Percentiles rank a stretch among this genome's conserved stretches.
Conservation (phyloP, 768 basidiomycete genomes). For the Trametes elegans region DNA sequence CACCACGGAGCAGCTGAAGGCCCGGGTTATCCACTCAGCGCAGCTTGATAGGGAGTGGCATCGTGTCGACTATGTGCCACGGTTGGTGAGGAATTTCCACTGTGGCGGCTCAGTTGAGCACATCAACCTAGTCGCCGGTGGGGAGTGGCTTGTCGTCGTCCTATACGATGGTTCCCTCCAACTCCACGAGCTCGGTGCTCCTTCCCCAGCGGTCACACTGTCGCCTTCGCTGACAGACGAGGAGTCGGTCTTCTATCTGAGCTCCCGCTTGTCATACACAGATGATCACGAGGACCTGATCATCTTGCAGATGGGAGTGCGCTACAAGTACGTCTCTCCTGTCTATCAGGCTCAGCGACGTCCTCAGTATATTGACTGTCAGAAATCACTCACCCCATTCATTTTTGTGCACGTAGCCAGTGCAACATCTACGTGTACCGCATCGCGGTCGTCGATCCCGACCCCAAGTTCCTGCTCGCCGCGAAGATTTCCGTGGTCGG, state of each 20-base stretch:
- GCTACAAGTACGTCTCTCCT: slow-evolving; percentile 15
- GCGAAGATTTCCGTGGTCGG: slow-evolving; percentile 12
- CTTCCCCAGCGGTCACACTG: slow-evolving; percentile 3
- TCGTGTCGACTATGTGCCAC: slow-evolving; percentile 4
- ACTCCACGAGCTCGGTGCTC: slow-evolving; percentile 11
- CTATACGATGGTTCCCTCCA: slow-evolving; percentile 15
- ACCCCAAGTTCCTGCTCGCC: slow-evolving; percentile 7
- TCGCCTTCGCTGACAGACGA: slow-evolving; percentile 10
- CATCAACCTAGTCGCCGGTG: slow-evolving; percentile 14
- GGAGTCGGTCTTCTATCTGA: slow-evolving; percentile 19
- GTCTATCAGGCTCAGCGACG: too few relatives aligned
- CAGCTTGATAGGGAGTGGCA: slow-evolving; percentile 14
- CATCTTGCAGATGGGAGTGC: slow-evolving; percentile 20
- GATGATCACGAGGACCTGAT: slow-evolving; percentile 15
- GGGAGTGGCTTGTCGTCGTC: slow-evolving; percentile 14
- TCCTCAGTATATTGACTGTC: too few relatives aligned
- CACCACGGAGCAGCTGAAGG: slow-evolving; percentile 3
- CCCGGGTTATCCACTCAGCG: slow-evolving; percentile 7
- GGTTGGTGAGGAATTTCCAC: not conserved
- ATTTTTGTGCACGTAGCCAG: slow-evolving; percentile 5
- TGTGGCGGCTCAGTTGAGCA: slow-evolving; percentile 12
- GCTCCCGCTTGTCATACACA: slow-evolving; percentile 17
- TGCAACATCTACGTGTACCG: slow-evolving; percentile 19
- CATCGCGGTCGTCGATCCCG: slow-evolving; percentile 7
- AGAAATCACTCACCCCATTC: not conserved